Base-by-base conservation (phyloP, 805 yeast genomes). In the Kuraishia piskuri region DNA sequence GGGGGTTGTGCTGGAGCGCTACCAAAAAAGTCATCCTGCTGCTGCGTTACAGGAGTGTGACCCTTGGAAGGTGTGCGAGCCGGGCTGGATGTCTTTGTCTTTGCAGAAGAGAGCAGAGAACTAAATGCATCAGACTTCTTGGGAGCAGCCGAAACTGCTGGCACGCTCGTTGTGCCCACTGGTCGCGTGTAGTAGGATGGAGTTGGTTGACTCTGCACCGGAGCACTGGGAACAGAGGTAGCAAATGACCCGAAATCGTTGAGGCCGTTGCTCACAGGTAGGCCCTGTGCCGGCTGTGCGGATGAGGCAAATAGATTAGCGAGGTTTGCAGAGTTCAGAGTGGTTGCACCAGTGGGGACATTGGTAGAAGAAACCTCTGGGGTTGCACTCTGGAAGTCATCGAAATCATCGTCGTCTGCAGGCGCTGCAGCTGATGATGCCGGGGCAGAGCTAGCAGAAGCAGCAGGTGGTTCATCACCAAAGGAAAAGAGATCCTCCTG, bases 361-460 rank as follows among this genome's bases (percentile, higher is more conserved):
- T 66, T 47, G 49, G 64, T 66, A 19, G 70, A 68, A 8, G 86
- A 23, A 9, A 26, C 50, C 50, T 23, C 50, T 2, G 52, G 83
- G 3, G 79, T 82, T 12, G 90, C 86, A 55, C 76, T 69, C 67
- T 87, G 92, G 76, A 87, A 87, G 58, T 87, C 94, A 58, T 86
- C 90, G 64, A 88, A 88, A 46, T 87, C 94, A 57, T 86, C 89
- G 25, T 79, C 87, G 9, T 76, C 81, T 5, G 66, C 67, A n/a
- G n/a, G n/a, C 5, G 52, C 60, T 21, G 48, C 60, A 20, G 58
- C 57, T 8, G 7, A 4, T 31, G 40, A 14, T 3, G 40, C 9
- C 3, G 40, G 8, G 1, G 59, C 55, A 37, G 62, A 53, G 12
- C 59, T 51, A 23, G 68, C 54, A 9, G 63, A 47, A n/a, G 63